Percentiles rank a stretch among this genome's conserved stretches.
Conservation (phyloP, 1,284 basidiomycete species). For the Microbotryum silenes-acaulis region DNA sequence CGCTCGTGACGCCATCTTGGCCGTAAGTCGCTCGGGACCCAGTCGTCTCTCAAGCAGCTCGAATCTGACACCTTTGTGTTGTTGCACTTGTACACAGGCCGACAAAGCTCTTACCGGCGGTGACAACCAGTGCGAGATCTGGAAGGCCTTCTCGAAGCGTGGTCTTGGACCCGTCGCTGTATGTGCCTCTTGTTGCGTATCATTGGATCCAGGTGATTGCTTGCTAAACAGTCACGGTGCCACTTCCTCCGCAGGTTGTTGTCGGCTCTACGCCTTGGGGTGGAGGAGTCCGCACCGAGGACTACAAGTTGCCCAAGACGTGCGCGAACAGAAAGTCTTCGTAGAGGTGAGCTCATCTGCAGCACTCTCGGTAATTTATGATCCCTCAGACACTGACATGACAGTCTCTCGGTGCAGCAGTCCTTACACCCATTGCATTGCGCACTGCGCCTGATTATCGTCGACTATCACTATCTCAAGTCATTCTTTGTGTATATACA, state of each 20-base stretch:
- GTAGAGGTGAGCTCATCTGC: too few species aligned
- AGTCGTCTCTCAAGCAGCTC: not conserved
- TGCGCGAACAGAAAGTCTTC: constrained; percentile 2
- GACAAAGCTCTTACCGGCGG: constrained; percentile 83
- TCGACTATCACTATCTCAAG: too few species aligned
- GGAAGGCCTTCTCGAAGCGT: constrained; percentile 73
- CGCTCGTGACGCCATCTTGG: constrained; percentile 81
- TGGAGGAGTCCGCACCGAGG: constrained; percentile 59
- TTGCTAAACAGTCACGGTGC: too few species aligned
- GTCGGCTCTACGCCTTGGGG: constrained; percentile 51
- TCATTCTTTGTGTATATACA: too few species aligned
- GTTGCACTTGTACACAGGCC: constrained; percentile 50
- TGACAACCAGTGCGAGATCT: constrained; percentile 83
- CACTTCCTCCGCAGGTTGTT: constrained; percentile 1
- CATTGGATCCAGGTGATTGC: too few species aligned
- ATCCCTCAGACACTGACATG: too few species aligned
- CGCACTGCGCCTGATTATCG: too few species aligned
- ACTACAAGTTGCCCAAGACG: constrained; percentile 42
- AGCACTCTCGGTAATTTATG: too few species aligned
- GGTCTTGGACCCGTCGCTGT: constrained; percentile 69
- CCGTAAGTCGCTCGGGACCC: constrained; percentile 4
- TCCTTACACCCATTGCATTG: too few species aligned
- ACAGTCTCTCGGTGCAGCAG: too few species aligned
- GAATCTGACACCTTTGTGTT: not conserved
- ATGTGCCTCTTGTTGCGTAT: constrained; percentile 27